Percentiles rank a stretch among this genome's conserved stretches.
These are phyloP conservation scores for Oxalis stricta DNA, from an alignment of 441 rosid species.

Conservation along the genomic window DNA sequence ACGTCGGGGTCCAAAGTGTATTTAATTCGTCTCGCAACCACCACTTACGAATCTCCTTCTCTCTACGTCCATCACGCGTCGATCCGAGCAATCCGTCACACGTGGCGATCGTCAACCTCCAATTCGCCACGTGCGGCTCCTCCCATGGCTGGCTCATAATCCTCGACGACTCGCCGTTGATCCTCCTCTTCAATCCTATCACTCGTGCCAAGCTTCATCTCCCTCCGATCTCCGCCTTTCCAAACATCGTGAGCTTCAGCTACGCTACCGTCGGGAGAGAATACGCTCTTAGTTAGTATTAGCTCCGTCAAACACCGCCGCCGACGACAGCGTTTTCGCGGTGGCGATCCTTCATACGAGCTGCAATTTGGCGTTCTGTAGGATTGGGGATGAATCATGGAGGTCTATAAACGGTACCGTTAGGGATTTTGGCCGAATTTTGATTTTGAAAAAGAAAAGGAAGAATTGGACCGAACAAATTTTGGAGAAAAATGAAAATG, in stretches of 20 bases:
- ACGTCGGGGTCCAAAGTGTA: no score
- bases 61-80: no score
- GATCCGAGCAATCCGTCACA: slow-evolving; percentile 27
- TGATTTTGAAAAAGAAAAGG: no score
- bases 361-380: slow-evolving; percentile 30
- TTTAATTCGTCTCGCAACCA: no score
- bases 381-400: slow-evolving; percentile 28
- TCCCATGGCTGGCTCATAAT: slow-evolving; percentile 49
- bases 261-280: slow-evolving; percentile 37
- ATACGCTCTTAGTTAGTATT: slow-evolving; percentile 23
- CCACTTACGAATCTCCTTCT: no score
- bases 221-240: slow-evolving; percentile 39
- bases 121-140: slow-evolving; percentile 31
- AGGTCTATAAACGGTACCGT: no score
- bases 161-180: slow-evolving; percentile 32
- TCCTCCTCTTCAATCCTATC: slow-evolving; percentile 37
- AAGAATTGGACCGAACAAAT: no score
- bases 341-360: slow-evolving; percentile 27
- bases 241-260: slow-evolving; percentile 30
- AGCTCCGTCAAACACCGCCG: slow-evolving; percentile 18
- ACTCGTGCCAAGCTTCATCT: slow-evolving; percentile 26
- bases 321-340: slow-evolving; percentile 16
- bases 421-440: no score
- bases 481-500: no score
- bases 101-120: slow-evolving; percentile 27